A percentile compares a stretch with the other conserved stretches of the same genome.
These are phyloP conservation scores for Dentipellis sp. DNA, from an alignment of 768 basidiomycete species.

Conservation along the genomic window DNA sequence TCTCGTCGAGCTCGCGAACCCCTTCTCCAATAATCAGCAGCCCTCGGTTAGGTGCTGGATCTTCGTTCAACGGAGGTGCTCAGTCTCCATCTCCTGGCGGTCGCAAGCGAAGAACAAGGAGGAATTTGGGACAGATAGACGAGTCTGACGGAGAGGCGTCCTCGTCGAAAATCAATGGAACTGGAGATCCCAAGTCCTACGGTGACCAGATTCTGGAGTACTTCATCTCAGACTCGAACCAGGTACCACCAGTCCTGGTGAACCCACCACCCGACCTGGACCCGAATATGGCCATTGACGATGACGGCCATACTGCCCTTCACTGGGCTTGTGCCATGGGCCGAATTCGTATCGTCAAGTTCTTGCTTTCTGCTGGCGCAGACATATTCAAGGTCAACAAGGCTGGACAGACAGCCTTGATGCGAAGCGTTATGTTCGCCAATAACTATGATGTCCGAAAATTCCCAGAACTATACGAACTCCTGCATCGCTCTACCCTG, in stretches of 20 bases:
- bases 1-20: slow-evolving; percentile 82
- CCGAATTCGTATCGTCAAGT: slow-evolving; percentile 89
- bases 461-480: slow-evolving; percentile 94
- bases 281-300: slow-evolving; percentile 93
- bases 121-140: slow-evolving; percentile 30
- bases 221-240: slow-evolving; percentile 94
- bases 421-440: slow-evolving; percentile 99
- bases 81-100: slow-evolving; percentile 26
- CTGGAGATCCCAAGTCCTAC: slow-evolving; percentile 58
- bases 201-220: slow-evolving; percentile 96
- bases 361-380: slow-evolving; percentile 87
- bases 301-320: slow-evolving; percentile 92
- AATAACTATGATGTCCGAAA: slow-evolving; percentile 99
- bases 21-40: slow-evolving; percentile 79
- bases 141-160: slow-evolving; percentile 33
- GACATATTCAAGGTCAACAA: slow-evolving; percentile 97
- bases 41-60: slow-evolving; percentile 35
- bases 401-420: slow-evolving; percentile 92
- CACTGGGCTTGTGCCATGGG: slow-evolving; percentile 99
- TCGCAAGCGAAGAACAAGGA: slow-evolving; percentile 35
- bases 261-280: slow-evolving; percentile 87
- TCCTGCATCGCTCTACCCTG: slow-evolving; percentile 94
- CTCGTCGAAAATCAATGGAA: slow-evolving; percentile 30
- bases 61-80: slow-evolving; percentile 30
- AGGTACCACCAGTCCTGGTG: slow-evolving; percentile 81